Evolutionary conservation across 2,329 filamentous ascomycete genomes (phyloP), one percentile per base, ranked within the genome.

Genomic region (Alternaria sp.): DNA sequence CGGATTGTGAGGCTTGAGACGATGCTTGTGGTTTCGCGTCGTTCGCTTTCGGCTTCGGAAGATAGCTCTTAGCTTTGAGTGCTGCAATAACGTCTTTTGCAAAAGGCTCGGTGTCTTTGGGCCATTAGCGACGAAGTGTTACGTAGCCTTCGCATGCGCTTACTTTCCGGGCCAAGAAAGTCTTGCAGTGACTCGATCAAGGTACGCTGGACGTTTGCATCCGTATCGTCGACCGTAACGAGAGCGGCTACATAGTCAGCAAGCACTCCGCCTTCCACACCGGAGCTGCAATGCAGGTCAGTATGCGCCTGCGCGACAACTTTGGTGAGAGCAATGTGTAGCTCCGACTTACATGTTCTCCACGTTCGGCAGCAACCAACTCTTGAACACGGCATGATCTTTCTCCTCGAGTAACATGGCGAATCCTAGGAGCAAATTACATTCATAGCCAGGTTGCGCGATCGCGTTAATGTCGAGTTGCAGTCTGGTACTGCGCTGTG

Each of bases 201-300:
- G 55, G 91, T 86, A 70, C 86, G 83, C 73, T 88, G 87, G 57
- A 93, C 89, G 19, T 87, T 84, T n/a, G 85, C 84, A 44, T 86
- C 82, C 54, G 88, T 84, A 65, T 90, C 90, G 68, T 72, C 65
- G 65, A 91, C 89, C 58, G 88, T 87, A 49, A 95, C 82, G 19
- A 96, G 86, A 7, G 91, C 92, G 65, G 94, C 85, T n/a, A 95
- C 90, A 76, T 94, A 96, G 72, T 96, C 92, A 50, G 91, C 92
- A 4, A 96, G 88, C 6, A 95, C 91, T 73, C 93, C 92, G 30
- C 90, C 87, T 76, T 96, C 92, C 54, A 91, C 91, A 73, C 94
- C 91, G 26, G 91, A 92, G 57, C 91, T 93, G 54, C 44, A 12
- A 5, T 28, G 17, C 28, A 40, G 40, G 56, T 67, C 21, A 71